Evolutionary conservation across 805 yeast species (phyloP), one percentile per base, ranked within the genome.

Genomic region (Kluyveromyces nonfermentans): DNA sequence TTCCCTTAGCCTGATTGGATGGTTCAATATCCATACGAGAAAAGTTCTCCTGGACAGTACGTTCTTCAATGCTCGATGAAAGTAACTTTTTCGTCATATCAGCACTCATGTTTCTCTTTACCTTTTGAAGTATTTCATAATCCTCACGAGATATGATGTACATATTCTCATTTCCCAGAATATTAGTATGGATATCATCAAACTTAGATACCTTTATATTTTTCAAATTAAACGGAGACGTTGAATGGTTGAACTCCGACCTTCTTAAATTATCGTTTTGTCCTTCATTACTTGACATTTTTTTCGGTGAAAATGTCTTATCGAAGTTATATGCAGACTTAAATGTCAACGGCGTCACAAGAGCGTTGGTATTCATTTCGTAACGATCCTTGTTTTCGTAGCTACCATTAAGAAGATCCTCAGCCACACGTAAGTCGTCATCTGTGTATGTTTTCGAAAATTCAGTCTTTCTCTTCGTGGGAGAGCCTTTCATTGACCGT

Each of bases 261-360:
- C 54, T 60, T 21, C 53, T 55, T 2, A 55, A 51, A 8, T 56
- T 46, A 1, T 46, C 36, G 35, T 43, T 53, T 2, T 49, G 48
- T 31, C 42, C 50, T 7, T 18, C 42, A 5, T 25, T 31, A 17
- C 17, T 15, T 19, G 35, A 16, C 10, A 33, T 19, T 33, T 49
- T 52, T 44, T 48, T 52, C 12, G 61, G 60, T 5, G 62, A 55
- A 33, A 57, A 58, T 1, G 62, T 52, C 48, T 46, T 55, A 35
- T 59, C 63, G 48, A 54, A 60, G 32, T 55, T 61, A 40, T 60
- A 61, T 2, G 63, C 64, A 20, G 64, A 58, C 37, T 45, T 48
- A 41, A 52, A 59, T 0, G 59, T 52, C 34, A 57, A 47, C 15
- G 49, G 44, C 12, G 52, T 42, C 9, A 40, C 35, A 10, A 32